Evolutionary conservation across 2,329 filamentous ascomycete genomes (phyloP), one percentile per base, ranked within the genome.

Genomic region (Neoarthrinium moseri): DNA sequence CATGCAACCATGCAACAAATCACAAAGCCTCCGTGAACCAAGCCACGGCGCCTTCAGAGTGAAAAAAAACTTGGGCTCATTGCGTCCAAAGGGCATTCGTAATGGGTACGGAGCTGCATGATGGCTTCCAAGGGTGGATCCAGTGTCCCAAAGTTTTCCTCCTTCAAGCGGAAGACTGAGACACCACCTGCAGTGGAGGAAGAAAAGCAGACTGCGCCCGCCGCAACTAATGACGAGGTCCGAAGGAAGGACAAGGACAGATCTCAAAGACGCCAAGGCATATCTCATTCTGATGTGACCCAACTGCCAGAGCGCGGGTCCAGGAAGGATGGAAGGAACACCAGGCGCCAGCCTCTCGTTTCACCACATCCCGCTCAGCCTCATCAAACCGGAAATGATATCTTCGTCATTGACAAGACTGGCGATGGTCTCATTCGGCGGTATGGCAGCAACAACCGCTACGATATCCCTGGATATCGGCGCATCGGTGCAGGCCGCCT

Each of bases 391-490:
- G 47, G 15, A 5, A 41, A 55, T 50, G 61, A 58, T 30, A 60
- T 76, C 4, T 91, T 81, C 61, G 56, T 81, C 35, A 58, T 88
- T 42, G 92, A 97, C 65, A 81, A 73, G 33, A 83, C 82, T 58
- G 91, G 92, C 0, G 92, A 97, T 57, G 71, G 77, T 4, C 77
- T 90, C 38, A 90, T 94, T 53, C 65, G 86, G 35, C 77, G 78
- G 21, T 96, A 91, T 62, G 89, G 88, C 2, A 78, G 80, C 22
- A 75, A 87, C 30, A 83, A 96, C 61, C 81, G 80, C 27, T 87
- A 87, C 52, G 79, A 77, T 44, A 69, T 95, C 10, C 90, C 91
- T 0, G 57, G 67, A 3, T 96, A 95, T 60, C 76, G 77, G 50
- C 83, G 89, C 5, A 70, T 71, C 50, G 88, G 90, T 12, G 71